These are phyloP conservation scores for Yamadazyma conglobata DNA, from an alignment of 1,139 yeast species.

Conservation along the genomic window DNA sequence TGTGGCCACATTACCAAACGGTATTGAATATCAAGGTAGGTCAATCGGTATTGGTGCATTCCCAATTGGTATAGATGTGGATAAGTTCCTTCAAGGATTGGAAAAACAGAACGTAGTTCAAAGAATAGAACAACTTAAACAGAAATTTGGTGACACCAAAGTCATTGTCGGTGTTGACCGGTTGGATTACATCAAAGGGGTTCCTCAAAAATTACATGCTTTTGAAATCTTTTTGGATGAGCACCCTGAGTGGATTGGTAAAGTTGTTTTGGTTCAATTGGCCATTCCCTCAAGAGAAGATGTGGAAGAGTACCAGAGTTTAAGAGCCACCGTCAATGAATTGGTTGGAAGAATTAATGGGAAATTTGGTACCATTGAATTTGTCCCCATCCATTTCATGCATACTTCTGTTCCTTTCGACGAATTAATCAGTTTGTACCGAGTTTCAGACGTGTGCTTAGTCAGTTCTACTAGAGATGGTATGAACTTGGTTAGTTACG, in stretches of 20 bases:
- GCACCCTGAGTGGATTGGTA: constrained; percentile 98
- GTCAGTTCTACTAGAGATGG: constrained; percentile 97
- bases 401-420: constrained; percentile 89
- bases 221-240: constrained; percentile 87
- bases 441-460: constrained; percentile 83
- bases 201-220: constrained; percentile 94
- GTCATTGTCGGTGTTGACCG: constrained; percentile 95
- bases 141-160: constrained; percentile 65
- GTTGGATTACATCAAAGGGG: constrained; percentile 93
- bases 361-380: constrained; percentile 92
- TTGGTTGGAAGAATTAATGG: constrained; percentile 97
- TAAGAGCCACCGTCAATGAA: constrained; percentile 92
- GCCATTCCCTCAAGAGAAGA: constrained; percentile 98
- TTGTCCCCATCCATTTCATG: constrained; percentile 95
- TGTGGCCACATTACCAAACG: constrained; percentile 85
- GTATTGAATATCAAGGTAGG: constrained; percentile 75
- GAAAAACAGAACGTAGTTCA: constrained; percentile 57
- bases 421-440: constrained; percentile 84
- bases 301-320: constrained; percentile 94
- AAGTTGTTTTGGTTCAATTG: constrained; percentile 91
- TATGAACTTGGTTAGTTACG: constrained; percentile 94
- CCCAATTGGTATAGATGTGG: constrained; percentile 98
- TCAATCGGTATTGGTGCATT: constrained; percentile 89
- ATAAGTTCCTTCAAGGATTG: constrained; percentile 80
- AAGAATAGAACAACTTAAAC: constrained; percentile 61